Conservation (phyloP, 176 grass and related monocot genomes). For the Oryza coarctata region DNA sequence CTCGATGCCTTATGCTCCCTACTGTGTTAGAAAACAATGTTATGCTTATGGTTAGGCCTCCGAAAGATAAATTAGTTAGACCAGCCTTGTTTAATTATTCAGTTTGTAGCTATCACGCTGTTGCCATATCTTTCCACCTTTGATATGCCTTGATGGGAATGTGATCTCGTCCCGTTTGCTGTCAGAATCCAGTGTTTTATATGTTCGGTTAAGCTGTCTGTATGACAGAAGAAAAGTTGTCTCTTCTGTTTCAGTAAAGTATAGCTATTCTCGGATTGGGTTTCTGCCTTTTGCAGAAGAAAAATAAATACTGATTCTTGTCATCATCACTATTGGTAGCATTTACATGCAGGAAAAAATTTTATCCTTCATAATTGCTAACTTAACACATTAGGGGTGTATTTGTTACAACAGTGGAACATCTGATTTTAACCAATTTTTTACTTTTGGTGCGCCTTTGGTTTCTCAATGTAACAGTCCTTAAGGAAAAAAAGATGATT, state of each 20-base stretch:
- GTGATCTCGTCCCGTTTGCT: not conserved
- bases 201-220: not conserved
- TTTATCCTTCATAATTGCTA: not conserved
- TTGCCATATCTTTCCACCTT: not conserved
- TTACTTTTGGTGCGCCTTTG: not conserved
- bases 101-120: not conserved
- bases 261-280: not conserved
- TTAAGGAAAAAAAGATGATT: not conserved
- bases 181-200: not conserved
- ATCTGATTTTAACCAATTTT: not conserved
- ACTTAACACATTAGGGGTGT: not conserved
- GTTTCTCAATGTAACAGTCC: not conserved
- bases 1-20: conserved; percentile 17
- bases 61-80: not conserved
- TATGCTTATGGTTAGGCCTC: not conserved
- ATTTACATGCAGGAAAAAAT: not conserved
- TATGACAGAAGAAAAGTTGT: not conserved
- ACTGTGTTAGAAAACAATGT: conserved; percentile 3
- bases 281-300: not conserved
- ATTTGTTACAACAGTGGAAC: not conserved
- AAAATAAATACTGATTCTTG: not conserved
- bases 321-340: not conserved
- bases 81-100: not conserved
- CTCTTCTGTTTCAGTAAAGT: not conserved
- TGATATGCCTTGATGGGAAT: not conserved